Evolutionary conservation across 2,329 filamentous ascomycete species (phyloP).

Genomic region (Amauroascus niger): DNA sequence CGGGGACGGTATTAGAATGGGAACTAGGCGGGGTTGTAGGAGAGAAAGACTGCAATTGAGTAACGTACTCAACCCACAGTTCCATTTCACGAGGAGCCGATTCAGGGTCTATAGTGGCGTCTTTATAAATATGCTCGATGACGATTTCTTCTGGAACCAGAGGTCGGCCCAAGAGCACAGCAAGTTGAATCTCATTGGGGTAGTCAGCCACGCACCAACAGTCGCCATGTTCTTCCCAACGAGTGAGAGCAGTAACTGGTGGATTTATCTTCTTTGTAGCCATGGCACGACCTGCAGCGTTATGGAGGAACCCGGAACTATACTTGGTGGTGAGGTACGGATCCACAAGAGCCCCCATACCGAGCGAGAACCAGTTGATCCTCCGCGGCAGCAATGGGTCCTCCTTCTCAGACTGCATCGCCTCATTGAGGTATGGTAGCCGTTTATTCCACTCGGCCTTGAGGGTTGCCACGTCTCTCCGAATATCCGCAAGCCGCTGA

Average conservation of each 20-base stretch:
- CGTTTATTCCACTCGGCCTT: slow-evolving; percentile 16
- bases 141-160: slow-evolving; percentile 61
- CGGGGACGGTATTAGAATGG: not conserved
- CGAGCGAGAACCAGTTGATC: slow-evolving; percentile 64
- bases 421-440: slow-evolving; percentile 14
- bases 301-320: slow-evolving; percentile 18
- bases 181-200: slow-evolving; percentile 36
- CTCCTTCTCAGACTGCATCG: slow-evolving; percentile 11
- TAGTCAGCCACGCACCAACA: slow-evolving; percentile 67
- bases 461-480: slow-evolving; percentile 14
- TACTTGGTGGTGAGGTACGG: slow-evolving; percentile 48
- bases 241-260: slow-evolving; percentile 49
- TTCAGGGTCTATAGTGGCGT: slow-evolving; percentile 51
- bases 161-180: slow-evolving; percentile 30
- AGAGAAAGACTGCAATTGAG: not conserved
- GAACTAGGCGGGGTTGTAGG: not conserved
- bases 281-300: slow-evolving; percentile 18
- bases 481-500: slow-evolving; percentile 14
- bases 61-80: slow-evolving; percentile 52
- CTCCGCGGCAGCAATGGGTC: slow-evolving; percentile 26
- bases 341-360: slow-evolving; percentile 58
- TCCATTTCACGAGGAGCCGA: slow-evolving; percentile 59
- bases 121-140: slow-evolving; percentile 59
- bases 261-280: slow-evolving; percentile 25
- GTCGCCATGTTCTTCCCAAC: slow-evolving; percentile 71